Evolutionary conservation across 179 eudicot genomes (phyloP).

Genomic region (Beta corolliflora): DNA sequence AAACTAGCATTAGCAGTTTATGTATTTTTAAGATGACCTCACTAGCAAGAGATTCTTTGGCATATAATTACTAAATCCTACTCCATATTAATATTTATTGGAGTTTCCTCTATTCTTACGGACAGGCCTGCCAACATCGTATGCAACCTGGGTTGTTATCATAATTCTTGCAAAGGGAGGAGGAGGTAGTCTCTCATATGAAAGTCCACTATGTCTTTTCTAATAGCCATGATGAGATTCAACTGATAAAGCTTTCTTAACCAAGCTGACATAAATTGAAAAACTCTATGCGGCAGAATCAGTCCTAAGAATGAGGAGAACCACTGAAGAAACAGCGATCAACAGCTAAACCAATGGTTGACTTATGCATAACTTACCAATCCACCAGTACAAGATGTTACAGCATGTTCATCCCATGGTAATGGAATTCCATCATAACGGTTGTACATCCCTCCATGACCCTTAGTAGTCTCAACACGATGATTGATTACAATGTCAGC

Average conservation of each 20-base stretch:
- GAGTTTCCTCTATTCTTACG: neutral
- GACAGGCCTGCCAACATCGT: neutral
- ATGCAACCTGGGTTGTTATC: neutral
- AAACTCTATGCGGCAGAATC: neutral
- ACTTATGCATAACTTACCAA: slow-evolving; percentile 44
- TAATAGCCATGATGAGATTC: neutral
- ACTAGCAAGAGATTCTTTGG: neutral
- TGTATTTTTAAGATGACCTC: neutral
- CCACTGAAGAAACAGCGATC: neutral
- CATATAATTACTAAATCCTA: neutral
- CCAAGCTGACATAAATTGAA: neutral
- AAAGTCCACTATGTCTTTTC: neutral
- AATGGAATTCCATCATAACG: slow-evolving; percentile 90
- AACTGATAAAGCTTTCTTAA: neutral
- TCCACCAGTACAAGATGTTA: slow-evolving; percentile 92
- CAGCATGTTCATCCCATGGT: slow-evolving; percentile 91
- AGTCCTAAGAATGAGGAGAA: neutral
- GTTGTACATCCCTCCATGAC: slow-evolving; percentile 83
- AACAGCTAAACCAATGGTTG: neutral
- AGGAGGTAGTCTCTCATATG: neutral
- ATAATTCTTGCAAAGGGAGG: neutral
- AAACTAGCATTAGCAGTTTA: neutral
- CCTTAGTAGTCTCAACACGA: slow-evolving; percentile 77
- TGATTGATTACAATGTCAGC: slow-evolving; percentile 96
- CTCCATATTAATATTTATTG: neutral